phyloP scores from a whole-genome alignment of 192 early-diverging fungal genomes.

The Podila epicladia region DNA sequence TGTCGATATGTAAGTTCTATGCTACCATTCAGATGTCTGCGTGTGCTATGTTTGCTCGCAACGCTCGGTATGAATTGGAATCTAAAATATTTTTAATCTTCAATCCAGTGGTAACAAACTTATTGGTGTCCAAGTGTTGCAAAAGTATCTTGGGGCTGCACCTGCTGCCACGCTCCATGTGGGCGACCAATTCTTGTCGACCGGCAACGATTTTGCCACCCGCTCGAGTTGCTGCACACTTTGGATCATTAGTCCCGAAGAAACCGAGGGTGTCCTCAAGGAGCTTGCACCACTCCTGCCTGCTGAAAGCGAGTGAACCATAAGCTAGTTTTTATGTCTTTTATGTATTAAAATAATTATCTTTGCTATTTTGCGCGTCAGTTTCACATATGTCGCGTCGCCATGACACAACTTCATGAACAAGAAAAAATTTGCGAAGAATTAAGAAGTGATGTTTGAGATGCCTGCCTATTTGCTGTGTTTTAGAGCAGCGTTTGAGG shows the following conservation, averaged over 20 bases:
- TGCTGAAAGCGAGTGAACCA: slow-evolving; percentile 19
- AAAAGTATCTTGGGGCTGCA: slow-evolving; percentile 66
- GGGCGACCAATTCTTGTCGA: slow-evolving; percentile 92
- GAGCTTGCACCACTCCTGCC: slow-evolving; percentile 64
- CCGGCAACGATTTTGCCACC: slow-evolving; percentile 91
- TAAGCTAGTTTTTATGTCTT: neutral
- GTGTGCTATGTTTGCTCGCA: neutral
- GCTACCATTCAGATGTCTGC: neutral
- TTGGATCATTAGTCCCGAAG: slow-evolving; percentile 90
- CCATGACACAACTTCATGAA: neutral
- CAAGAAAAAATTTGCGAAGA: neutral
- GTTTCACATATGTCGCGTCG: too few relatives aligned
- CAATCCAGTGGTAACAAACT: slow-evolving; percentile 84
- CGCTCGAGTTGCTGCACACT: slow-evolving; percentile 85
- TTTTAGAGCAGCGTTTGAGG: too few relatives aligned
- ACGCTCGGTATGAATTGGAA: neutral
- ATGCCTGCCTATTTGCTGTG: neutral
- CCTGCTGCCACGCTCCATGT: slow-evolving; percentile 81
- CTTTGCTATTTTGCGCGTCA: neutral
- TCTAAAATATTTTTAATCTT: neutral
- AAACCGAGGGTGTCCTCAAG: slow-evolving; percentile 78
- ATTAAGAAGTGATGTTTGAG: too few relatives aligned
- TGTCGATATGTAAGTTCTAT: slow-evolving; percentile 78
- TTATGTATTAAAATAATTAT: neutral
- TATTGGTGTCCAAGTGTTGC: slow-evolving; percentile 88